Conservation (phyloP, 371 early-diverging fungal species). For the Mortierella sp. region DNA sequence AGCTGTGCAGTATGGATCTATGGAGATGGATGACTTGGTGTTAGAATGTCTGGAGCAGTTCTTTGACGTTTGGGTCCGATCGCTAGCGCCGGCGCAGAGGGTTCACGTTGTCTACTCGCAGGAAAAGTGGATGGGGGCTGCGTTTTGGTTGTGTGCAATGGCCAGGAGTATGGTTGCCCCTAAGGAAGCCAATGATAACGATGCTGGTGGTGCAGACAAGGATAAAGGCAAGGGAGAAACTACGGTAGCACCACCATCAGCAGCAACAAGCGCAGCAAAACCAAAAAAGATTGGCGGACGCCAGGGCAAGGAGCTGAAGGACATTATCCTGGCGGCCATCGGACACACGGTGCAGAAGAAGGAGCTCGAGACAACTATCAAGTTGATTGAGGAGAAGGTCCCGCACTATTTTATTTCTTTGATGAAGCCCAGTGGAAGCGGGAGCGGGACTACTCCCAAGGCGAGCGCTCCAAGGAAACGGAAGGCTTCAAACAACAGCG, state of each 20-base stretch:
- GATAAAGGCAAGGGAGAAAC: background rate
- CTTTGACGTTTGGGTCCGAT: slow-evolving; percentile 28
- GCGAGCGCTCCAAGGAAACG: slow-evolving; percentile 26
- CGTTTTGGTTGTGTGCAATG: slow-evolving; percentile 56
- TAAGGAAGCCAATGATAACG: slow-evolving; percentile 9
- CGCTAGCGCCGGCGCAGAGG: slow-evolving; percentile 46
- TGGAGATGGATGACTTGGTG: slow-evolving; percentile 42
- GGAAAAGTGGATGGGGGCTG: slow-evolving; percentile 49
- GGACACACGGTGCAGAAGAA: slow-evolving; percentile 41
- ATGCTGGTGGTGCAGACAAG: background rate
- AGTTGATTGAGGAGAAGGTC: slow-evolving; percentile 27
- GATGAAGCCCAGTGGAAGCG: slow-evolving; percentile 20
- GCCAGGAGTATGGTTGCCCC: slow-evolving; percentile 32
- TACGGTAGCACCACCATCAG: background rate
- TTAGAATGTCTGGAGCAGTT: slow-evolving; percentile 42
- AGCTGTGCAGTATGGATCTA: slow-evolving; percentile 45
- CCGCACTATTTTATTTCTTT: slow-evolving; percentile 34
- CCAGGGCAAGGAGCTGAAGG: slow-evolving; percentile 45
- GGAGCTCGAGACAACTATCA: slow-evolving; percentile 51
- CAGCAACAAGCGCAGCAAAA: background rate
- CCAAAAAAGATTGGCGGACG: slow-evolving; percentile 49
- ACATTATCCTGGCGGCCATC: slow-evolving; percentile 27
- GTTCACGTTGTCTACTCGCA: slow-evolving; percentile 40
- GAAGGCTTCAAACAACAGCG: slow-evolving; percentile 10
- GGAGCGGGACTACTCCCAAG: background rate